These are phyloP conservation scores for Pecoramyces ruminantium DNA, from an alignment of 192 early-diverging fungal genomes.

Conservation along the genomic window DNA sequence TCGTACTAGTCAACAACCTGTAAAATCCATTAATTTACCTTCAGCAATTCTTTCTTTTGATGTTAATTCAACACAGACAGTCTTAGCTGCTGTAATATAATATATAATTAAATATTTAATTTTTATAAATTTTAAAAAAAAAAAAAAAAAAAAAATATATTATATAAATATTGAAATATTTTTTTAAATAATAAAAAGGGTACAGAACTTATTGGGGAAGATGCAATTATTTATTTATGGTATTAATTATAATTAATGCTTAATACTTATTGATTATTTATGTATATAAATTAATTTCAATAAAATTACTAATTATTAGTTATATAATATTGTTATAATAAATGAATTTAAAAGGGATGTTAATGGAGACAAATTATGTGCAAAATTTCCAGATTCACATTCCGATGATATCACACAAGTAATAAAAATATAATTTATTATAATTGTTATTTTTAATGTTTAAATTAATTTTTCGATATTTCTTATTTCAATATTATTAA, in stretches of 20 bases:
- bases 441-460: no score
- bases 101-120: no score
- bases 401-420: slow-evolving; percentile 63
- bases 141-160: no score
- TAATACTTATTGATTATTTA: no score
- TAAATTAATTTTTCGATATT: no score
- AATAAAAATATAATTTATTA: slow-evolving; percentile 26
- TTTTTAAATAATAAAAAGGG: background rate
- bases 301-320: no score
- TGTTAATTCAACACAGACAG: background rate
- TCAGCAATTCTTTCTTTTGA: background rate
- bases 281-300: no score
- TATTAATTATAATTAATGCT: background rate
- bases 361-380: background rate
- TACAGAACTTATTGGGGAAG: background rate
- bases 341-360: background rate
- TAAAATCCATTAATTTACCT: background rate
- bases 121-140: no score
- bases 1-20: background rate
- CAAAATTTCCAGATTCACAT: slow-evolving; percentile 43
- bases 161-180: no score
- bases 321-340: no score
- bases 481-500: no score
- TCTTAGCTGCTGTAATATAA: background rate
- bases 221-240: background rate